Percentiles rank a stretch among this genome's conserved stretches.
These are phyloP conservation scores for Stephanodiscus triporus DNA, from an alignment of 108 stramenopile genomes.

Conservation along the genomic window DNA sequence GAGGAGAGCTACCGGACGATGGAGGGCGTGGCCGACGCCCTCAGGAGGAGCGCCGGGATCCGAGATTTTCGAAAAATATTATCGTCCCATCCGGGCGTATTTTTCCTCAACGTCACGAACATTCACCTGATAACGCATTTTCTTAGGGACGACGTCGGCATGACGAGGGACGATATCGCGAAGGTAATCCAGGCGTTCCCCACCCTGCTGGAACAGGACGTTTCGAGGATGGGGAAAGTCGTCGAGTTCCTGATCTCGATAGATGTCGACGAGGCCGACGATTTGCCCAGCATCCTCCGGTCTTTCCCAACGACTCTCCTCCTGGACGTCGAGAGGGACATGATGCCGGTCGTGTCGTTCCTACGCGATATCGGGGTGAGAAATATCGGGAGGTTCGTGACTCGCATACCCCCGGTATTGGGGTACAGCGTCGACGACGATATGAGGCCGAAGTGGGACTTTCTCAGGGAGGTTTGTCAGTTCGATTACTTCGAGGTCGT, in stretches of 20 bases:
- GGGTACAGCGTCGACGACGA: constrained; percentile 79
- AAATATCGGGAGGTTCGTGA: constrained; percentile 73
- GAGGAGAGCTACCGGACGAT: constrained; percentile 62
- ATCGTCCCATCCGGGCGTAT: constrained; percentile 64
- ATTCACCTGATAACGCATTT: constrained; percentile 54
- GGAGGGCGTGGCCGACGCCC: constrained; percentile 52
- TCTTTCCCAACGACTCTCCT: constrained; percentile 73
- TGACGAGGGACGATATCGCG: constrained; percentile 67
- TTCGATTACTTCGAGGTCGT: constrained; percentile 69
- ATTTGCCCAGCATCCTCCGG: constrained; percentile 61
- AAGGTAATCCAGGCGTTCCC: constrained; percentile 68
- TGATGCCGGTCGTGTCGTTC: constrained; percentile 70
- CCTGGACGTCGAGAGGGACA: constrained; percentile 57
- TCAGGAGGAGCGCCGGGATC: constrained; percentile 65
- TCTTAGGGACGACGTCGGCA: constrained; percentile 65
- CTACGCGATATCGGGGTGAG: constrained; percentile 62
- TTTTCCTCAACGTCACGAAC: constrained; percentile 64
- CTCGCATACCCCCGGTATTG: constrained; percentile 73
- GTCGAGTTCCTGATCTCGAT: constrained; percentile 49
- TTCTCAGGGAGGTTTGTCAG: constrained; percentile 54
- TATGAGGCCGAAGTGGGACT: constrained; percentile 81
- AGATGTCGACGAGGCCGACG: constrained; percentile 56
- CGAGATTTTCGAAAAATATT: constrained; percentile 68
- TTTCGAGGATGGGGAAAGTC: constrained; percentile 53
- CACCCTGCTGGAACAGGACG: constrained; percentile 55